Evolutionary conservation across 2,329 filamentous ascomycete genomes (phyloP), one percentile per base, ranked within the genome.

Genomic region (Fusarium virguliforme): DNA sequence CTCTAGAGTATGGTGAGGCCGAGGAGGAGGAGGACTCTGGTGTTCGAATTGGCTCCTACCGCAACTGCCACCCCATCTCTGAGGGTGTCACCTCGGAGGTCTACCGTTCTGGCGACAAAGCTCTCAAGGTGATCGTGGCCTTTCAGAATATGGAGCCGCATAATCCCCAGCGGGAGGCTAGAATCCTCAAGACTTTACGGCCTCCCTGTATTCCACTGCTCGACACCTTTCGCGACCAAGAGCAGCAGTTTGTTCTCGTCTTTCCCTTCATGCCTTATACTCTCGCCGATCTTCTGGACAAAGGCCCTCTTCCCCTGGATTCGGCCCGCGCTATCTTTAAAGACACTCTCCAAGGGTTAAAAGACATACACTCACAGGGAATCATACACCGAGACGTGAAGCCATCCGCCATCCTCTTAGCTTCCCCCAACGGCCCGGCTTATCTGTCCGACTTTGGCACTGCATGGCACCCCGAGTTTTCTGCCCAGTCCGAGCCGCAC

Each of bases 341-440:
- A 10, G 90, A 95, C 72, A 77, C 96, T 7, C 92, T 98, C 77
- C 79, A 82, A 4, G 95, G 89, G 4, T 86, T 99, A 3, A 83
- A 82, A 2, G 87, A 92, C 74, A 84, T 98, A 3, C 96, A 99
- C 78, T 74, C 80, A 8, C 82, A 89, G 26, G 92, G 90, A 8
- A 94, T 99, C 64, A 92, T 99, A 60, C 96, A 99, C 79, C 91
- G 96, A 62, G 96, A 99, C 77, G 84, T 99, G 78, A 99, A 99
- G 77, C 96, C 96, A 1, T 94, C 94, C 0, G 97, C 97, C 59
- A 87, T 99, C 37, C 85, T 98, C 8, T 86, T 97, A 50, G 83
- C 87, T 43, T 89, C 91, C 0, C 83, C 87, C 0, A 83, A 87
- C 6, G 93, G 92, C 0, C 92, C 94, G 5, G 93, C 93, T 4